phyloP scores from a whole-genome alignment of 23 red algal species.

The Gracilaria gracilis region DNA sequence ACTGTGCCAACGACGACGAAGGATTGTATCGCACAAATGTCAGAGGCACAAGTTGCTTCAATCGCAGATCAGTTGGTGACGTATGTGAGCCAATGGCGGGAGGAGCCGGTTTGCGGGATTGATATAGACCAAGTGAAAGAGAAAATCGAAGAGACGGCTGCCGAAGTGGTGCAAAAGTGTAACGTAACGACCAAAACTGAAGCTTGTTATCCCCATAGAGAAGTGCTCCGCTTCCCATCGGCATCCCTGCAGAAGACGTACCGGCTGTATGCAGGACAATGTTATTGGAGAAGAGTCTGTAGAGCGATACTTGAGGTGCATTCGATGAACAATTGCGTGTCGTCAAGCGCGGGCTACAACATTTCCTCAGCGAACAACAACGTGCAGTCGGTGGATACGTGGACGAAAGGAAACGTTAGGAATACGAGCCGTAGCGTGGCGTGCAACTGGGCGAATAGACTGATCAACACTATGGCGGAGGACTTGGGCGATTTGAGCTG shows the following conservation, averaged over 20 bases:
- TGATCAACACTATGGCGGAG: not conserved
- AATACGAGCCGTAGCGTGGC: not conserved
- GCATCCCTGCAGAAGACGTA: not conserved
- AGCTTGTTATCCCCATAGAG: not conserved
- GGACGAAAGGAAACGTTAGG: not conserved
- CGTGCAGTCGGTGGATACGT: not conserved
- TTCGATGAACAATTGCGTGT: constrained; percentile 7
- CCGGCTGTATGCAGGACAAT: not conserved
- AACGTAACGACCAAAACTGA: not conserved
- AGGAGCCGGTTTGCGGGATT: not conserved
- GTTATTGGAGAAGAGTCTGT: not conserved
- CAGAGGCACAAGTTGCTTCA: not conserved
- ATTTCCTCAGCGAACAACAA: not conserved
- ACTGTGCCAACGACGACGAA: not conserved
- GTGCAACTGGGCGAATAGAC: not conserved
- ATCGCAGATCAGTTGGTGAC: not conserved
- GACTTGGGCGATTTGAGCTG: constrained; percentile 9
- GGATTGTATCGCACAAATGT: not conserved
- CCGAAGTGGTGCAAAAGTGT: not conserved
- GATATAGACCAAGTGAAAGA: not conserved
- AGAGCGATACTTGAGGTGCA: not conserved
- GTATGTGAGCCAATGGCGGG: not conserved
- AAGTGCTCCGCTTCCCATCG: not conserved
- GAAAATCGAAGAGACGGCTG: not conserved
- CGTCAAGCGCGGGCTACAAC: not conserved